A percentile compares a stretch with the other conserved stretches of the same genome.
These are phyloP conservation scores for Cladochytrium replicatum DNA, from an alignment of 192 early-diverging fungal species.

Conservation along the genomic window DNA sequence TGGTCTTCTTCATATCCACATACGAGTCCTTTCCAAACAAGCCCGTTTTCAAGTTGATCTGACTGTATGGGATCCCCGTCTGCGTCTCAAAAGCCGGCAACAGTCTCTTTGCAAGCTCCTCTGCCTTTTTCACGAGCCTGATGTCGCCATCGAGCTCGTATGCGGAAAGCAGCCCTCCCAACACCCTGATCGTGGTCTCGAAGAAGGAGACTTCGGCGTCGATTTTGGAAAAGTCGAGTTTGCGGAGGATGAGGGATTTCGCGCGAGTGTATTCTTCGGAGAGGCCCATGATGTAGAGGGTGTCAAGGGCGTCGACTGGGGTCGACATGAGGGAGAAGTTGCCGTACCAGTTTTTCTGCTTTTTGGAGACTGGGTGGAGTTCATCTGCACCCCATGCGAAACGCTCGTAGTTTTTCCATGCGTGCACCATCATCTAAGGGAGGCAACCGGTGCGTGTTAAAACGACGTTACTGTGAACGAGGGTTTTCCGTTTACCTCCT, in stretches of 20 bases:
- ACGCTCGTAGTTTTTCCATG: conserved; percentile 3
- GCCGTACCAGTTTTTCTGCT: neutral
- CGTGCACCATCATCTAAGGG: neutral
- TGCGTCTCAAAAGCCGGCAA: conserved; percentile 43
- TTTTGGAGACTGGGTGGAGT: conserved; percentile 5
- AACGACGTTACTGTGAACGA: too few species aligned
- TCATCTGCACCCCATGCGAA: conserved; percentile 10
- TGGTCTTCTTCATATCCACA: too few species aligned
- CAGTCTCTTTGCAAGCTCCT: conserved; percentile 58
- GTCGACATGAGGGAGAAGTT: conserved; percentile 3
- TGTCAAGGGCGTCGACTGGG: conserved; percentile 6
- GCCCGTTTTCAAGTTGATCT: conserved; percentile 3
- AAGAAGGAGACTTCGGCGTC: neutral
- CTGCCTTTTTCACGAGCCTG: conserved; percentile 54
- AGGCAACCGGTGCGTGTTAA: too few species aligned
- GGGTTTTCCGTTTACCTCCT: neutral
- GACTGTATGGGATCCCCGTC: conserved; percentile 5
- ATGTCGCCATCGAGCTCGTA: conserved; percentile 26
- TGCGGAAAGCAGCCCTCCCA: conserved; percentile 5
- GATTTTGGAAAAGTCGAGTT: neutral
- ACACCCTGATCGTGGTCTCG: conserved; percentile 6
- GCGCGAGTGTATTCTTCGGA: neutral
- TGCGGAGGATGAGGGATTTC: conserved; percentile 1
- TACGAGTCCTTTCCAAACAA: too few species aligned
- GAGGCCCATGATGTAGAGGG: conserved; percentile 5